Evolutionary conservation across 805 yeast species (phyloP).

Genomic region (Pichia paraexigua): DNA sequence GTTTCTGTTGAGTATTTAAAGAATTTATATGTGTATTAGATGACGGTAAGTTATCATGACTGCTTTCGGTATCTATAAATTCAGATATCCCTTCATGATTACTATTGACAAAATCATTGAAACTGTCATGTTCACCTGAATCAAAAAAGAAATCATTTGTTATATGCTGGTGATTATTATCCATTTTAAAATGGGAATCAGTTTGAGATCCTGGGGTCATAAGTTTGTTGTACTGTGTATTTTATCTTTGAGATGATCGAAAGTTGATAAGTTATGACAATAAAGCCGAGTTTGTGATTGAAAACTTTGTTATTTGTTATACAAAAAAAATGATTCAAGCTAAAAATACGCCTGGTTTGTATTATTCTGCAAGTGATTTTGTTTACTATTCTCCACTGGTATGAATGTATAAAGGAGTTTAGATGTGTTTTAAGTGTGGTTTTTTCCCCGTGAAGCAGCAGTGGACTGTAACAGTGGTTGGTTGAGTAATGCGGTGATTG

Average conservation of each 20-base stretch:
- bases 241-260: neutral
- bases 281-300: neutral
- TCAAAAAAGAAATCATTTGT: conserved; percentile 2
- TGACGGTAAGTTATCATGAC: neutral
- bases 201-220: neutral
- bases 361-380: neutral
- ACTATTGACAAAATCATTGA: conserved; percentile 2
- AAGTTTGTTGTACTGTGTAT: neutral
- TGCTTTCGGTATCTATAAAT: neutral
- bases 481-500: neutral
- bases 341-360: neutral
- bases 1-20: neutral
- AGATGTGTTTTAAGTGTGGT: neutral
- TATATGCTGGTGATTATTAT: neutral
- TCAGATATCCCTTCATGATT: neutral
- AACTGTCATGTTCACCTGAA: neutral
- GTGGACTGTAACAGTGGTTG: neutral
- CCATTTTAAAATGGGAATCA: neutral
- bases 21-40: neutral
- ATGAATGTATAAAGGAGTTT: neutral
- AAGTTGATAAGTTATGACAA: neutral
- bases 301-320: neutral
- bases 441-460: neutral
- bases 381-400: neutral
- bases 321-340: neutral